These are phyloP conservation scores for Citrullus amarus DNA, from an alignment of 306 rosid species.

Conservation along the genomic window DNA sequence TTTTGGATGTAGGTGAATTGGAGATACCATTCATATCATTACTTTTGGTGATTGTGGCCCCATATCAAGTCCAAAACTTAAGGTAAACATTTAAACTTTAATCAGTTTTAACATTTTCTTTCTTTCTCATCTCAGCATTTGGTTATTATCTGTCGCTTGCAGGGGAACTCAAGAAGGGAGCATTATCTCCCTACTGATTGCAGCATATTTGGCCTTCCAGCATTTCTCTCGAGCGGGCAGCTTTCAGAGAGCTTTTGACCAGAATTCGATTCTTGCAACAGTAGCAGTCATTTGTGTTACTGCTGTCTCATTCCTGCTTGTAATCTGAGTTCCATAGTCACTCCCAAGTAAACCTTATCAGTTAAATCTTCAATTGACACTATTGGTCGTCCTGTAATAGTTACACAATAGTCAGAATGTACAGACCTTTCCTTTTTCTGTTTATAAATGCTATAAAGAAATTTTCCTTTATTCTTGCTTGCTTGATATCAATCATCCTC, in stretches of 20 bases:
- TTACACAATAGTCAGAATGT: neutral
- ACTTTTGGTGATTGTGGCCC: constrained; percentile 67
- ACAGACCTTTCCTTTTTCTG: neutral
- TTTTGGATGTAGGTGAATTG: constrained; percentile 47
- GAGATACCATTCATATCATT: constrained; percentile 74
- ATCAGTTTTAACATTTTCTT: neutral
- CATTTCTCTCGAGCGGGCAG: constrained; percentile 73
- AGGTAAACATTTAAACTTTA: constrained; percentile 25
- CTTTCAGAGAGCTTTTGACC: constrained; percentile 66
- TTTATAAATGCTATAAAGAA: neutral
- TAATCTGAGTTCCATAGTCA: constrained; percentile 31
- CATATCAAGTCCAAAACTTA: constrained; percentile 42
- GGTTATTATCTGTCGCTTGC: constrained; percentile 16
- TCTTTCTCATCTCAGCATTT: constrained; percentile 1
- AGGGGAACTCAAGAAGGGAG: constrained; percentile 81
- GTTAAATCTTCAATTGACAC: neutral
- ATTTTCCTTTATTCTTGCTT: neutral
- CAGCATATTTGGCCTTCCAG: constrained; percentile 79
- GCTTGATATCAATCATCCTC: neutral
- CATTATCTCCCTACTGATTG: constrained; percentile 46
- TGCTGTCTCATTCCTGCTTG: constrained; percentile 37
- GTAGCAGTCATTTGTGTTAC: constrained; percentile 40
- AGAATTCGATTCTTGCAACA: constrained; percentile 77
- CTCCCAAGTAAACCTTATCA: neutral
- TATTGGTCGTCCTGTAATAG: neutral